Percentiles rank a stretch among this genome's conserved stretches.
These are phyloP conservation scores for Raffaelea deltoideospora DNA, from an alignment of 2,329 filamentous ascomycete species.

Conservation along the genomic window DNA sequence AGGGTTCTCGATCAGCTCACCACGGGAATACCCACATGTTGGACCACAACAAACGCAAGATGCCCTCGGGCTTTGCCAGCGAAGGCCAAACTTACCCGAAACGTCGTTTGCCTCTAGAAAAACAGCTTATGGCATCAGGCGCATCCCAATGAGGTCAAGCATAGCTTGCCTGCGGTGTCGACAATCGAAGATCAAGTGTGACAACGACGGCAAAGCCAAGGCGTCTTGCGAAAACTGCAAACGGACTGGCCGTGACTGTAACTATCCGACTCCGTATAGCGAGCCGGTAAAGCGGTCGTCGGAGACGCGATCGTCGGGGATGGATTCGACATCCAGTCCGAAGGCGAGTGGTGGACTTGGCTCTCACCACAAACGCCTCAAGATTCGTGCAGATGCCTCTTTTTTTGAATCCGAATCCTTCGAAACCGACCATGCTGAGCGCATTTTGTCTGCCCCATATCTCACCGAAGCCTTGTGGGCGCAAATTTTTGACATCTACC, in stretches of 20 bases:
- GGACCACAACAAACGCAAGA: no score
- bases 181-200: conserved; percentile 75
- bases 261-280: no score
- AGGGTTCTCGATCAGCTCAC: no score
- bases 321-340: no score
- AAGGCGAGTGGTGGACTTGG: conserved; percentile 19
- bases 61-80: no score
- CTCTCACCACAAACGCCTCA: conserved; percentile 33
- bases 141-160: conserved; percentile 53
- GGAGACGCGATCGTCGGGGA: no score
- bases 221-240: conserved; percentile 63
- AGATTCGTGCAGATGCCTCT: conserved; percentile 26
- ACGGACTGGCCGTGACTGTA: conserved; percentile 55
- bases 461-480: conserved; percentile 52
- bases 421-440: conserved; percentile 20
- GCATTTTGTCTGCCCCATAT: conserved; percentile 37
- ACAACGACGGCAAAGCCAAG: conserved; percentile 53
- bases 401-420: conserved; percentile 23
- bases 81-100: no score
- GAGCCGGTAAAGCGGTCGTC: no score
- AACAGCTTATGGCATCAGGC: no score
- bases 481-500: conserved; percentile 54
- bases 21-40: no score
- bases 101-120: no score
- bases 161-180: conserved; percentile 66